Evolutionary conservation across 352 stramenopile genomes (phyloP).

Genomic region (Pythium dissimile): DNA sequence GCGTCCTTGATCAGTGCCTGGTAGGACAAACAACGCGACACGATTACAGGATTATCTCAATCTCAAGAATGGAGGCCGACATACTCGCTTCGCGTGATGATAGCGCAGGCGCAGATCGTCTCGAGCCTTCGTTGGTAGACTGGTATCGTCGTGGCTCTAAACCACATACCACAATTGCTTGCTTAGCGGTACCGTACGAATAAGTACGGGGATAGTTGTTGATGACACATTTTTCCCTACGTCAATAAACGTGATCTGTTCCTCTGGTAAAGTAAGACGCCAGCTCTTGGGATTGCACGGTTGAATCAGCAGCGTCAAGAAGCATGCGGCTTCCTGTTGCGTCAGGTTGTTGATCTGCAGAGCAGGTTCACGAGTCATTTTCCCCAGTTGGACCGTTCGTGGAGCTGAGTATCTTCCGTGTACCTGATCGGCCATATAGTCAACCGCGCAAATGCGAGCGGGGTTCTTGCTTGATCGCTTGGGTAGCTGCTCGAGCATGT

Average conservation of each 20-base stretch:
- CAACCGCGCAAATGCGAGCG: conserved; percentile 35
- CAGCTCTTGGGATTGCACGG: conserved; percentile 46
- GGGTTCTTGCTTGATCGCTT: conserved; percentile 26
- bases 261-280: conserved; percentile 39
- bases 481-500: conserved; percentile 52
- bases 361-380: background rate
- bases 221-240: conserved; percentile 18
- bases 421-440: conserved; percentile 73
- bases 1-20: conserved; percentile 67
- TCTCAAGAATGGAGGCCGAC: too few species aligned
- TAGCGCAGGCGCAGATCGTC: conserved; percentile 45
- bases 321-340: conserved; percentile 65
- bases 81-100: conserved; percentile 48
- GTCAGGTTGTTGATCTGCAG: conserved; percentile 35
- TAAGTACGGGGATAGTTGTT: too few species aligned
- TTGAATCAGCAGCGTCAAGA: conserved; percentile 56
- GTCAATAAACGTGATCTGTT: conserved; percentile 62
- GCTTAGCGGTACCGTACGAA: too few species aligned
- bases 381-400: too few species aligned
- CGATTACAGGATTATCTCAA: background rate
- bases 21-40: background rate
- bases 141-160: conserved; percentile 60
- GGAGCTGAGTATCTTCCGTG: too few species aligned
- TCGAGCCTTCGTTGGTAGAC: conserved; percentile 32
- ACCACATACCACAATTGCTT: background rate